Evolutionary conservation across 2,329 filamentous ascomycete genomes (phyloP).

Genomic region (Waltergamsia citrina): DNA sequence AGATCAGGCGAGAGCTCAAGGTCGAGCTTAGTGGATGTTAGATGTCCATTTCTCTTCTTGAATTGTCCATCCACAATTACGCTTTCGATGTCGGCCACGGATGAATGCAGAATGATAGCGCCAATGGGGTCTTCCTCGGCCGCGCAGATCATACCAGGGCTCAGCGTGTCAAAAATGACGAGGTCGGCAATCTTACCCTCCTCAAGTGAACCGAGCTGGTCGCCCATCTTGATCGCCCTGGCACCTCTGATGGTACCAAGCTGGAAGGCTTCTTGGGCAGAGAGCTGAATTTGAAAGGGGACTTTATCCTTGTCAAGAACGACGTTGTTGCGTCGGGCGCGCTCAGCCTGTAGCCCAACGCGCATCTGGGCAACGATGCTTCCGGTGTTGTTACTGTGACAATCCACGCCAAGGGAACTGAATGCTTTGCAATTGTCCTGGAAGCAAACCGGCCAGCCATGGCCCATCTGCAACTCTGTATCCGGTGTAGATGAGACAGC

Average conservation of each 20-base stretch:
- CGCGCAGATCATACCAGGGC: slow-evolving; percentile 8
- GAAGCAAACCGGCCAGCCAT: slow-evolving; percentile 13
- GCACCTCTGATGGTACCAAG: slow-evolving; percentile 37
- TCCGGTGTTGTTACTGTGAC: slow-evolving; percentile 9
- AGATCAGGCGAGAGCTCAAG: not conserved
- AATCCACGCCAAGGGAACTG: slow-evolving; percentile 10
- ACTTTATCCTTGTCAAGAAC: not conserved
- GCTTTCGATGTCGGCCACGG: slow-evolving; percentile 35
- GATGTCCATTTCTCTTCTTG: slow-evolving; percentile 29
- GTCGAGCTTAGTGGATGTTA: slow-evolving; percentile 8
- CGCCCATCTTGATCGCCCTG: slow-evolving; percentile 27
- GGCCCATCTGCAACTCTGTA: slow-evolving; percentile 40
- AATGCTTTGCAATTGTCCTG: slow-evolving; percentile 8
- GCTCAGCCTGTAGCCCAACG: not conserved
- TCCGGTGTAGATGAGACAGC: slow-evolving; percentile 34
- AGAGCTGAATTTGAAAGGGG: not conserved
- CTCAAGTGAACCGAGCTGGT: slow-evolving; percentile 31
- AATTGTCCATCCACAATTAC: slow-evolving; percentile 39
- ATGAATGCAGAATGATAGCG: slow-evolving; percentile 41
- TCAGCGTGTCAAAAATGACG: slow-evolving; percentile 30
- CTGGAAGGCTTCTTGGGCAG: slow-evolving; percentile 34
- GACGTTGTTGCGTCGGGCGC: not conserved
- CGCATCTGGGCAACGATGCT: slow-evolving; percentile 6
- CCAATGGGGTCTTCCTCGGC: slow-evolving; percentile 34
- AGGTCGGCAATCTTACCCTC: slow-evolving; percentile 37